Evolutionary conservation across 768 basidiomycete species (phyloP), one percentile per base, ranked within the genome.

Genomic region (Russula griseocarnosa): DNA sequence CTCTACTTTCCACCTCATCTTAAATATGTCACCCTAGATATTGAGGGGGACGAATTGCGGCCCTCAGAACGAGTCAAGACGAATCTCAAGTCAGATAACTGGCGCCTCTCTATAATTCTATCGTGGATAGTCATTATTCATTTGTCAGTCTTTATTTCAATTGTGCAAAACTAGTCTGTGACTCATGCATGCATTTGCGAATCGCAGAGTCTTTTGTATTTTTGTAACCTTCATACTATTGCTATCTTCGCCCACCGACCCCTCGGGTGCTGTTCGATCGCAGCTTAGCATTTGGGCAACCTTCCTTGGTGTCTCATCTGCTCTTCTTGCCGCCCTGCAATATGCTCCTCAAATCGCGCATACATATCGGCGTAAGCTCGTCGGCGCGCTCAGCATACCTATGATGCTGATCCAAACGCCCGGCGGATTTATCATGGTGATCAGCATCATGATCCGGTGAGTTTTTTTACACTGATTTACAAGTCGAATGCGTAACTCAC

Each of bases 381-480:
- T 98, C 10, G 96, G 96, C 3, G 93, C 94, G 0, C 78, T 98
- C 18, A 94, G 92, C 71, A 90, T 99, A 61, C 88, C 90, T 1
- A 98, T 93, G 86, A 98, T 99, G 96, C 76, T 84, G 54, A 91
- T 99, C 18, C 96, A 98, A 75, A 92, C 85, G 14, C 94, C 94
- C 3, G 95, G 94, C 4, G 88, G 90, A 1, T 77, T 91, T 3
- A 72, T 92, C n/a, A 95, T 98, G 87, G 88, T 92, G 7, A 66
- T 87, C 5, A 90, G 86, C 66, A 90, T 94, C 61, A 90, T 87
- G 8, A 75, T 91, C 28, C 77, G 85, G 83, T 86, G 61, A 20
- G 79, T 69, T 26, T 63, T 34, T 38, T 64, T 38, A 30, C 40
- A 42, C 13, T 44, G 47, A 63, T 42, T 55, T 66, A 22, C 60